phyloP scores from a whole-genome alignment of 2,329 filamentous ascomycete species.

The Stachybotrys echinatus region DNA sequence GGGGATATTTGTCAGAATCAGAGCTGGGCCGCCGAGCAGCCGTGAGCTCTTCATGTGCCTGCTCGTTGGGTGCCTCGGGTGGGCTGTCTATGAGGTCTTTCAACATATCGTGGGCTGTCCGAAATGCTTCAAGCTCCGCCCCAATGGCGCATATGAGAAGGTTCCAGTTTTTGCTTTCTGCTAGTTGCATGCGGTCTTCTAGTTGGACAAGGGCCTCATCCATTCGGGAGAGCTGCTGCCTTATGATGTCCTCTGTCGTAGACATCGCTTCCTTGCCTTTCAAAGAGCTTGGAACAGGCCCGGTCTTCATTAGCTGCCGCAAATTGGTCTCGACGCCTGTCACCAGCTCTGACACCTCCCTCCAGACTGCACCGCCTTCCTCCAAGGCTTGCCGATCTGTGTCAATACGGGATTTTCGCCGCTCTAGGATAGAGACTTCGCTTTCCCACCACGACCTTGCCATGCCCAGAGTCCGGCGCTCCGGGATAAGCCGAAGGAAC shows the following conservation, averaged over 20 bases:
- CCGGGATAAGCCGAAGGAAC: constrained; percentile 56
- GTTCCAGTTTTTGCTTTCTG: constrained; percentile 64
- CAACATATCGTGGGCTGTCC: constrained; percentile 55
- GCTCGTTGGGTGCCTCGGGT: not conserved
- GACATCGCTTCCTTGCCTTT: constrained; percentile 24
- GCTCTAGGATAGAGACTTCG: constrained; percentile 52
- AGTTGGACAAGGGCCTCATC: constrained; percentile 49
- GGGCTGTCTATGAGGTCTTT: constrained; percentile 7
- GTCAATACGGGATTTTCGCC: constrained; percentile 50
- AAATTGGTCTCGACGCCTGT: constrained; percentile 61
- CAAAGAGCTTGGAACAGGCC: constrained; percentile 8
- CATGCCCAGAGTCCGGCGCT: constrained; percentile 64
- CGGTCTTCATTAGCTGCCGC: constrained; percentile 44
- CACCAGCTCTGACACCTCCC: constrained; percentile 53
- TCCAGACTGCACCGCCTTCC: constrained; percentile 64
- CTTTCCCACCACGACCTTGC: constrained; percentile 66
- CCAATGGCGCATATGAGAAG: constrained; percentile 70
- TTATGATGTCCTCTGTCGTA: constrained; percentile 32
- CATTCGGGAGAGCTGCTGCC: constrained; percentile 50
- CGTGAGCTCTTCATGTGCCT: constrained; percentile 2
- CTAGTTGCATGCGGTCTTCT: constrained; percentile 45
- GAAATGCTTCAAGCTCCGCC: constrained; percentile 65
- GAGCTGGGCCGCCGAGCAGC: no score
- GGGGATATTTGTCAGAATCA: no score
- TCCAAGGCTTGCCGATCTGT: constrained; percentile 61